These are phyloP conservation scores for Mycena sp. DNA, from an alignment of 1,284 basidiomycete genomes.

Conservation along the genomic window DNA sequence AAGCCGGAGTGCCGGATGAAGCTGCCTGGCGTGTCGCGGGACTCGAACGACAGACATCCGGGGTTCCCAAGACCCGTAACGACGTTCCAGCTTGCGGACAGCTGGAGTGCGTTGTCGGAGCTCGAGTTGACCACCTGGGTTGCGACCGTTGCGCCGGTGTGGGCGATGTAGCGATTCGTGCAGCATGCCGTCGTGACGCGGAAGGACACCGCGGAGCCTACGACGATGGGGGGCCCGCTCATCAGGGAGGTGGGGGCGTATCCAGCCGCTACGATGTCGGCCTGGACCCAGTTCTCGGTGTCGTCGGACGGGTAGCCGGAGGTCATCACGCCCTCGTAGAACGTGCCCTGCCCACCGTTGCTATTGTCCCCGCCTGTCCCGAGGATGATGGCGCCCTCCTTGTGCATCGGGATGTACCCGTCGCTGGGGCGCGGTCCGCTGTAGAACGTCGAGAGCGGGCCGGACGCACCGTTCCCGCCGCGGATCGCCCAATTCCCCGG, in stretches of 20 bases:
- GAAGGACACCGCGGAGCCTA: constrained; percentile 8
- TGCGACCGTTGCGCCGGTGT: constrained; percentile 6
- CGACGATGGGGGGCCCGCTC: constrained; percentile 13
- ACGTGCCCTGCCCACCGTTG: constrained; percentile 6
- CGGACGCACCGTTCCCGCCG: constrained; percentile 9
- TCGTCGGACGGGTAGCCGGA: constrained; percentile 15
- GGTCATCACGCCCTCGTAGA: constrained; percentile 23
- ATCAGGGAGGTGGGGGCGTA: constrained; percentile 11
- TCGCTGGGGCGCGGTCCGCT: constrained; percentile 9
- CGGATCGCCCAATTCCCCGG: constrained; percentile 19
- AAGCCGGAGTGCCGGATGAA: constrained; percentile 19
- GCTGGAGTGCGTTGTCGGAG: neutral
- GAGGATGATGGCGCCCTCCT: constrained; percentile 18
- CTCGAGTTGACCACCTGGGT: constrained; percentile 6
- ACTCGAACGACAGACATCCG: constrained; percentile 14
- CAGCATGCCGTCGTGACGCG: constrained; percentile 5
- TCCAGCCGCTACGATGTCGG: constrained; percentile 14
- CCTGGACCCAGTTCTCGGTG: constrained; percentile 20
- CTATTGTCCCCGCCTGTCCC: constrained; percentile 20
- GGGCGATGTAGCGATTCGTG: constrained; percentile 12
- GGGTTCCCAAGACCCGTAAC: constrained; percentile 8
- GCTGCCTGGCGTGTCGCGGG: constrained; percentile 4
- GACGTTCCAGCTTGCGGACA: constrained; percentile 20
- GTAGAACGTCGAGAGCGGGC: constrained; percentile 7
- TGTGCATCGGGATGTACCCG: constrained; percentile 16